Conservation (phyloP, 768 basidiomycete genomes). For the Chalciporus piperatus region DNA sequence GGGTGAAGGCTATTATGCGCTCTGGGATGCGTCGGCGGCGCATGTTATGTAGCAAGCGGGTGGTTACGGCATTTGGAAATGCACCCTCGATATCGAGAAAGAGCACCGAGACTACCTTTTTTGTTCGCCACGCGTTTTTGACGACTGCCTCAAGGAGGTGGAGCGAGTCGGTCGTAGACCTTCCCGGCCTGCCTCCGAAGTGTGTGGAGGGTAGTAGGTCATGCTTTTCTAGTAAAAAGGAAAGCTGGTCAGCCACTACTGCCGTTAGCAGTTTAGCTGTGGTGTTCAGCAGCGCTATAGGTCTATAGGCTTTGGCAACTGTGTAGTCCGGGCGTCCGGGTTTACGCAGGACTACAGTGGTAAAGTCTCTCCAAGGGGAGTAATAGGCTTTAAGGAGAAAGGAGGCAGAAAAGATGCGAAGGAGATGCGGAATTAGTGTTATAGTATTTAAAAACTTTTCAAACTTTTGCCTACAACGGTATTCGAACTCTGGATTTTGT, state of each 20-base stretch:
- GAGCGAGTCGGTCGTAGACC: neutral
- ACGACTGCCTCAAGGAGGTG: neutral
- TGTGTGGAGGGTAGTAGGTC: conserved; percentile 29
- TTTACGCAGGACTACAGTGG: conserved; percentile 34
- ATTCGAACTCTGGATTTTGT: no score
- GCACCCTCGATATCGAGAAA: conserved; percentile 7
- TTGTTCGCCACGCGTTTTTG: neutral
- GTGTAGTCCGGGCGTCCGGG: conserved; percentile 36
- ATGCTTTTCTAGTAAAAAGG: conserved; percentile 27
- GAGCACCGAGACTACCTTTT: neutral
- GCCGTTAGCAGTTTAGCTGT: conserved; percentile 29
- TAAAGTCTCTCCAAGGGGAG: conserved; percentile 23
- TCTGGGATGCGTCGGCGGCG: neutral
- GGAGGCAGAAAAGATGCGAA: conserved; percentile 6
- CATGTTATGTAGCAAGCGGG: conserved; percentile 8
- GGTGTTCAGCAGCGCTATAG: conserved; percentile 36
- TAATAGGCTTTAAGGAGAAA: conserved; percentile 14
- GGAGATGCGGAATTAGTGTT: conserved; percentile 1
- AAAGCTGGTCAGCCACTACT: conserved; percentile 24
- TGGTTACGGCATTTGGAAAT: conserved; percentile 1
- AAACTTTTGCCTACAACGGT: no score
- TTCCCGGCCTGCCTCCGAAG: neutral
- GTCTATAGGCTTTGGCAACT: conserved; percentile 33
- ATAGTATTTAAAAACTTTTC: no score
- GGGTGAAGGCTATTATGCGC: conserved; percentile 3